phyloP scores from a whole-genome alignment of 1,284 basidiomycete species.

The Sutorius eximius region DNA sequence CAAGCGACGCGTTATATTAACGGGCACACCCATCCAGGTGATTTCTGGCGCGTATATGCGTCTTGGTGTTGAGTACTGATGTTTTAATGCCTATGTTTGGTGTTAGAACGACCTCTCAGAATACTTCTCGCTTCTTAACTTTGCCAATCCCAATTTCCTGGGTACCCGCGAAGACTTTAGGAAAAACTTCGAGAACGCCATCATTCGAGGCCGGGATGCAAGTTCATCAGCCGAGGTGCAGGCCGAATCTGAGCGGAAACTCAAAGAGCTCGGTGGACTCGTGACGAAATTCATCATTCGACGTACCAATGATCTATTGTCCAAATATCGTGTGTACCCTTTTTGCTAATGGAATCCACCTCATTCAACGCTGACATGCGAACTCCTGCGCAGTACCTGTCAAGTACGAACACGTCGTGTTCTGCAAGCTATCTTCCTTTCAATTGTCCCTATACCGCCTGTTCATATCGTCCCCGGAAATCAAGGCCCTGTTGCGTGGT shows the following conservation, averaged over 20 bases:
- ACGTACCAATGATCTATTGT: constrained; percentile 93
- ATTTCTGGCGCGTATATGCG: constrained; percentile 5
- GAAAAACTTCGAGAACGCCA: constrained; percentile 94
- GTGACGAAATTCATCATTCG: constrained; percentile 98
- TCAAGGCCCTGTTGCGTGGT: constrained; percentile 88
- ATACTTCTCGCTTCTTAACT: constrained; percentile 95
- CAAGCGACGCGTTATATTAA: constrained; percentile 92
- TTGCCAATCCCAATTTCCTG: constrained; percentile 95
- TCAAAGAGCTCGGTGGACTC: constrained; percentile 88
- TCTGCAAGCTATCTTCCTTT: constrained; percentile 88
- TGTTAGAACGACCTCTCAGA: constrained; percentile 91
- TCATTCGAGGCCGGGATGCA: constrained; percentile 92
- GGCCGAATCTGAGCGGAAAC: constrained; percentile 83
- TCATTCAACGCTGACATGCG: constrained; percentile 7
- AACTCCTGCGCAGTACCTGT: constrained; percentile 73
- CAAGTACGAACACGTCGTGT: constrained; percentile 99
- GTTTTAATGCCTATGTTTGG: neutral
- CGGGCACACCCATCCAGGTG: constrained; percentile 94
- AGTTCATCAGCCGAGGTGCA: constrained; percentile 85
- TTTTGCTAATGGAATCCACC: neutral
- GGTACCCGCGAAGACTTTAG: constrained; percentile 92
- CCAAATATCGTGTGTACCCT: constrained; percentile 83
- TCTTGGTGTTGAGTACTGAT: neutral
- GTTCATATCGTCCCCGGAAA: constrained; percentile 94
- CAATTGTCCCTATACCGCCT: constrained; percentile 89